Evolutionary conservation across 1,139 yeast species (phyloP).

Genomic region (Lodderomyces beijingensis): DNA sequence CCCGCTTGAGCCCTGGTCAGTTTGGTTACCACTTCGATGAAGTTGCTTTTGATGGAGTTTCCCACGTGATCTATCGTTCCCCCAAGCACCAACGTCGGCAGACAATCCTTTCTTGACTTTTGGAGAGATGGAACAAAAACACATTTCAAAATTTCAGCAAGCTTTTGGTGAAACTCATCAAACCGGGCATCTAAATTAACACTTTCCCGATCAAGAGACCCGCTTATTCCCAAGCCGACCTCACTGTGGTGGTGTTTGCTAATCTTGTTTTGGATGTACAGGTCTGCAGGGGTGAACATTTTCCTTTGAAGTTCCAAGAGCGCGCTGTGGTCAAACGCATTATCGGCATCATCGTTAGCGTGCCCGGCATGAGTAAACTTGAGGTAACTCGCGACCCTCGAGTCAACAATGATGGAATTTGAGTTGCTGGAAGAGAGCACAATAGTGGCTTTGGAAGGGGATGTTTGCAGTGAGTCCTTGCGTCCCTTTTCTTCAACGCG

Average conservation of each 20-base stretch:
- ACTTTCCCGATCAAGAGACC: not conserved
- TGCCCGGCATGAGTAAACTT: conserved; percentile 39
- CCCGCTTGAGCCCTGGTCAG: too few species aligned
- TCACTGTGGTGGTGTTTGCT: conserved; percentile 18
- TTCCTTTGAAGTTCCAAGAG: conserved; percentile 34
- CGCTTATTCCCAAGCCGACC: conserved; percentile 22
- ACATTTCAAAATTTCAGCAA: conserved; percentile 13
- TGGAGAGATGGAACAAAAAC: not conserved
- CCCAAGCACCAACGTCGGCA: too few species aligned
- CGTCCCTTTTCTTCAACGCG: conserved; percentile 6
- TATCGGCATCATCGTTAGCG: conserved; percentile 22
- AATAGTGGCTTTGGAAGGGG: conserved; percentile 21
- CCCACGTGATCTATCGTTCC: too few species aligned
- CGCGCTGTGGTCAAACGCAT: conserved; percentile 21
- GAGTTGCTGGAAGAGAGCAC: conserved; percentile 40
- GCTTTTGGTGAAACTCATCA: conserved; percentile 2
- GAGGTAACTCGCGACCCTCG: conserved; percentile 30
- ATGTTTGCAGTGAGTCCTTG: conserved; percentile 9
- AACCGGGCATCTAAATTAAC: too few species aligned
- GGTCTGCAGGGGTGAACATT: conserved; percentile 39
- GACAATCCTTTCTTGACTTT: too few species aligned
- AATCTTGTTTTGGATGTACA: conserved; percentile 26
- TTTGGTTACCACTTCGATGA: too few species aligned
- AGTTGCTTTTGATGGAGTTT: too few species aligned
- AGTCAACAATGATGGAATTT: conserved; percentile 36